These are phyloP conservation scores for Halophytophthora batemanensis DNA, from an alignment of 352 stramenopile genomes.

Conservation along the genomic window DNA sequence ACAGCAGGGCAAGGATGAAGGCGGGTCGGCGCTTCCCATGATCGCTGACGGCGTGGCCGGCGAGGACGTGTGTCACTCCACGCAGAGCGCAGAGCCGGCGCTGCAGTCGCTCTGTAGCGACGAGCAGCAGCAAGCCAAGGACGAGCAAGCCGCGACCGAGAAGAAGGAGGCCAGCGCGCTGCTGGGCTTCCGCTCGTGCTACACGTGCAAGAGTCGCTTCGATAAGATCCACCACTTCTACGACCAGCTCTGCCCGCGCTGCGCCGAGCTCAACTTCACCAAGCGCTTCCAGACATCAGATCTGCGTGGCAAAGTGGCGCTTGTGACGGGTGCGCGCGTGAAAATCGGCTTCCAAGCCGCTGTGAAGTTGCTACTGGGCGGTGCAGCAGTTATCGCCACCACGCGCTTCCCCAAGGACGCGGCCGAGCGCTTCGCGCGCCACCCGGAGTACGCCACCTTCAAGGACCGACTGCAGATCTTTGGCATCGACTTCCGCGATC, in stretches of 20 bases:
- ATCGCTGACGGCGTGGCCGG: slow-evolving; percentile 90
- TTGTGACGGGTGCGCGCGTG: slow-evolving; percentile 94
- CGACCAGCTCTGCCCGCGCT: slow-evolving; percentile 94
- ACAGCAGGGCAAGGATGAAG: slow-evolving; percentile 72
- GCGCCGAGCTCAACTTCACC: slow-evolving; percentile 92
- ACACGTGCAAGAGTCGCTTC: slow-evolving; percentile 95
- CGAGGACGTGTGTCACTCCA: slow-evolving; percentile 58
- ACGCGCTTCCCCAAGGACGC: slow-evolving; percentile 94
- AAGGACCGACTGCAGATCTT: slow-evolving; percentile 94
- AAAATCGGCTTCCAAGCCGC: slow-evolving; percentile 97
- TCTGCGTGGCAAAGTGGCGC: slow-evolving; percentile 86
- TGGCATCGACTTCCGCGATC: slow-evolving; percentile 95
- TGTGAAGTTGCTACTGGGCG: slow-evolving; percentile 92
- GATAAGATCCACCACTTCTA: slow-evolving; percentile 96
- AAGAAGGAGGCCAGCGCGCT: slow-evolving; percentile 62
- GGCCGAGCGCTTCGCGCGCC: slow-evolving; percentile 85
- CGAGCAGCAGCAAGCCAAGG: slow-evolving; percentile 42
- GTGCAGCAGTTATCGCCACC: slow-evolving; percentile 93
- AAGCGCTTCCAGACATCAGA: slow-evolving; percentile 93
- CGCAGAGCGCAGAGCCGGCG: slow-evolving; percentile 23
- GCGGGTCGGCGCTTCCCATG: slow-evolving; percentile 54
- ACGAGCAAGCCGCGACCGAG: slow-evolving; percentile 43
- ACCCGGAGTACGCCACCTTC: slow-evolving; percentile 92
- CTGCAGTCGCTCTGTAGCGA: slow-evolving; percentile 63
- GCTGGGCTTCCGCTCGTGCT: slow-evolving; percentile 92